Base-by-base conservation (phyloP, 306 rosid species). In the Spatholobus suberectus region DNA sequence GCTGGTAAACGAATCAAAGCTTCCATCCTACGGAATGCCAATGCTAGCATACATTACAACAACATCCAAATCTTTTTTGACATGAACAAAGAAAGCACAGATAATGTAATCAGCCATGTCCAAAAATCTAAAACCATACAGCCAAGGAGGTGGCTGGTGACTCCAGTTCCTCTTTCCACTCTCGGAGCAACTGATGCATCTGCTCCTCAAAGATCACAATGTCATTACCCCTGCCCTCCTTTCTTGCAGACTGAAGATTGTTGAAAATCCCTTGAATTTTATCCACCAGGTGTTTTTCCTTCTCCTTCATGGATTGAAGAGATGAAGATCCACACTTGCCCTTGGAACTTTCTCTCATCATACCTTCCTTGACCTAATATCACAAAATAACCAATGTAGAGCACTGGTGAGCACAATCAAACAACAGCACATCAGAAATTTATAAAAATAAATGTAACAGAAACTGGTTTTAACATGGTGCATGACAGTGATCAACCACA, bases 141-240 rank as follows among this genome's bases (percentile, higher is more conserved):
- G 43, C 85, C 32, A 93, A 87, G 46, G 99, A 95, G 76, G 96
- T 89, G 41, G 94, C 92, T 0, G 98, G 98, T 84, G 99, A 89
- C 59, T 90, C 92, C 43, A 95, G 93, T 87, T 93, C 98, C 0
- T 97, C 82, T 83, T 90, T 92, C 99, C 98, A 95, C 76, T 95
- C 97, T 2, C 90, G 92, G n/a, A 95, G 97, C 89, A 91, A 83
- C 93, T 89, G 98, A 87, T 91, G 92, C 81, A 93, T 90, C 89
- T 92, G 96, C 78, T 93, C 97, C 92, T 95, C 99, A 15, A 87
- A 88, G 26, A 92, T 77, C 10, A 88, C 77, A 70, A 86, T 83
- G 78, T 95, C 97, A 70, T 71, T 78, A 4, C 89, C 52, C 86
- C 96, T 94, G 74, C 91, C 88, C 63, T 95, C 99, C 85, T 90